Percentiles rank a stretch among this genome's conserved stretches.
These are phyloP conservation scores for Lycium barbarum DNA, from an alignment of 257 asterid genomes.

Conservation along the genomic window DNA sequence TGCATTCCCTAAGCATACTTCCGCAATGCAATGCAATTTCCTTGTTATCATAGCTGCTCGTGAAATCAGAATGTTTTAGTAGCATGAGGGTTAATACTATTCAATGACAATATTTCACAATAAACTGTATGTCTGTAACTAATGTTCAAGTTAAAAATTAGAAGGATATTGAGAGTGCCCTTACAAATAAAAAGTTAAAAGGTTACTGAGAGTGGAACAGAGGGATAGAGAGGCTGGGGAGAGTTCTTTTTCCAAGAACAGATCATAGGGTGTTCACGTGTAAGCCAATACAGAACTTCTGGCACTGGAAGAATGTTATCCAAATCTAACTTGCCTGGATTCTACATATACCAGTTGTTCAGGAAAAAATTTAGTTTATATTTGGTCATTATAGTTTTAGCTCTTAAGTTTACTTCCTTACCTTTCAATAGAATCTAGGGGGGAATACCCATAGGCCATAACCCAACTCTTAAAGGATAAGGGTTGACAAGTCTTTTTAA, in stretches of 20 bases:
- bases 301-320: neutral
- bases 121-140: slow-evolving; percentile 15
- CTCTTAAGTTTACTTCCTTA: neutral
- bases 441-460: neutral
- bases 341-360: neutral
- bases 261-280: neutral
- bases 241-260: slow-evolving; percentile 10
- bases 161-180: neutral
- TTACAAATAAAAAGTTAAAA: neutral
- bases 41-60: slow-evolving; percentile 91
- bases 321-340: slow-evolving; percentile 15
- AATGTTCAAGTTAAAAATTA: neutral
- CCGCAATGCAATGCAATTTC: slow-evolving; percentile 97
- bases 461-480: slow-evolving; percentile 26
- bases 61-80: slow-evolving; percentile 31
- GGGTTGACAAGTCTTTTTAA: slow-evolving; percentile 1
- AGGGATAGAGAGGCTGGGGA: neutral
- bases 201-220: neutral
- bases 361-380: neutral
- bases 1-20: slow-evolving; percentile 96
- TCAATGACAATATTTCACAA: neutral
- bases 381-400: neutral
- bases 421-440: neutral
- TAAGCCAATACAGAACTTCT: neutral
- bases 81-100: neutral